These are phyloP conservation scores for Mentha longifolia DNA, from an alignment of 257 asterid species.

Conservation along the genomic window DNA sequence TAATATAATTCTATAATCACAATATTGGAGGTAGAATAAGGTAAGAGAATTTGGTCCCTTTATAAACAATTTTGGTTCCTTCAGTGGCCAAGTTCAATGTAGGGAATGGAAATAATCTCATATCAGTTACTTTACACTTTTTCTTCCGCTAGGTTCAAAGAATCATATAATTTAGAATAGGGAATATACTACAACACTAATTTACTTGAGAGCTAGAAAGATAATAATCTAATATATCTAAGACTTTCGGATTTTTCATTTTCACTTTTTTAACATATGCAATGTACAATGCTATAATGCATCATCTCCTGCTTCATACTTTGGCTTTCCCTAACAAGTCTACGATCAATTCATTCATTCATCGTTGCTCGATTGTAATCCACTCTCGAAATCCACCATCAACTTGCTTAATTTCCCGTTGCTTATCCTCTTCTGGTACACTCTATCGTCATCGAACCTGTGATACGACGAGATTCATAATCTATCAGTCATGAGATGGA, in stretches of 20 bases:
- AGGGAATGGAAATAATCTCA: conserved; percentile 31
- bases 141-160: conserved; percentile 38
- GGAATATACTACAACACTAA: not conserved
- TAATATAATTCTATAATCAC: too few species aligned
- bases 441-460: conserved; percentile 63
- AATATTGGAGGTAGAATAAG: not conserved
- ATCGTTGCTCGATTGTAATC: conserved; percentile 21
- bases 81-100: conserved; percentile 25
- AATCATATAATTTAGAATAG: conserved; percentile 26
- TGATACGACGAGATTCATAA: not conserved
- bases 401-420: conserved; percentile 75
- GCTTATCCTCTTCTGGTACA: conserved; percentile 72
- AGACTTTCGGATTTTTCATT: not conserved
- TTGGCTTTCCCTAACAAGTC: not conserved
- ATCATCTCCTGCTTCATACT: not conserved
- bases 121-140: conserved; percentile 29
- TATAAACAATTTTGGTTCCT: not conserved
- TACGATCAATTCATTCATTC: not conserved
- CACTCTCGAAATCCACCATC: conserved; percentile 70
- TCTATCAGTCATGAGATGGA: not conserved
- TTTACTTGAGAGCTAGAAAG: not conserved
- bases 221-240: conserved; percentile 31
- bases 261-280: conserved; percentile 28
- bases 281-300: conserved; percentile 28
- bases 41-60: not conserved